Percentiles rank a stretch among this genome's conserved stretches.
Evolutionary conservation across 2,329 filamentous ascomycete species (phyloP).

Genomic region (Fusarium sp.): DNA sequence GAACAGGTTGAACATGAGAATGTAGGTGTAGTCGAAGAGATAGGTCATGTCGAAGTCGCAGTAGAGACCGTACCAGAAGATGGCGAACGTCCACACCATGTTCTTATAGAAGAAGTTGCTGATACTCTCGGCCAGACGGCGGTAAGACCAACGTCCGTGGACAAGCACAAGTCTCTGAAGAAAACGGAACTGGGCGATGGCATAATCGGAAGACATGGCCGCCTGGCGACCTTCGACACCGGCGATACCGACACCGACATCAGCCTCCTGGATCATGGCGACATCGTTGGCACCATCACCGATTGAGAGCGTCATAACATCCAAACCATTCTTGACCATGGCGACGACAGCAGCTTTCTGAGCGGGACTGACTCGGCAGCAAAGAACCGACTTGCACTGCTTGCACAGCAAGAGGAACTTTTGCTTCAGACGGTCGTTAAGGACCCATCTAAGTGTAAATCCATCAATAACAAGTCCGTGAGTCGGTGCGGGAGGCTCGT

Average conservation of each 20-base stretch:
- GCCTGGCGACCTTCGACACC: slow-evolving; percentile 93
- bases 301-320: slow-evolving; percentile 95
- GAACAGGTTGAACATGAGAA: slow-evolving; percentile 94
- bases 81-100: slow-evolving; percentile 94
- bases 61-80: slow-evolving; percentile 98
- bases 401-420: slow-evolving; percentile 97
- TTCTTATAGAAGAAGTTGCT: slow-evolving; percentile 99
- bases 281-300: slow-evolving; percentile 97
- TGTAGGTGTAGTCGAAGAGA: slow-evolving; percentile 97
- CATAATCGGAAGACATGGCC: slow-evolving; percentile 96
- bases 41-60: slow-evolving; percentile 97
- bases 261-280: slow-evolving; percentile 97
- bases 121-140: slow-evolving; percentile 90
- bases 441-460: slow-evolving; percentile 88
- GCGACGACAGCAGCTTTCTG: slow-evolving; percentile 97
- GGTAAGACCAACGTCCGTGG: slow-evolving; percentile 96
- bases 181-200: slow-evolving; percentile 93
- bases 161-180: slow-evolving; percentile 87
- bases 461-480: slow-evolving; percentile 96
- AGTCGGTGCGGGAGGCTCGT: slow-evolving; percentile 86
- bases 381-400: slow-evolving; percentile 95
- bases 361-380: slow-evolving; percentile 95
- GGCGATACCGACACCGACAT: slow-evolving; percentile 96
- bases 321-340: slow-evolving; percentile 93
- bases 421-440: slow-evolving; percentile 85